phyloP scores from a whole-genome alignment of 441 rosid species.

The Rhodomyrtus psidioides region DNA sequence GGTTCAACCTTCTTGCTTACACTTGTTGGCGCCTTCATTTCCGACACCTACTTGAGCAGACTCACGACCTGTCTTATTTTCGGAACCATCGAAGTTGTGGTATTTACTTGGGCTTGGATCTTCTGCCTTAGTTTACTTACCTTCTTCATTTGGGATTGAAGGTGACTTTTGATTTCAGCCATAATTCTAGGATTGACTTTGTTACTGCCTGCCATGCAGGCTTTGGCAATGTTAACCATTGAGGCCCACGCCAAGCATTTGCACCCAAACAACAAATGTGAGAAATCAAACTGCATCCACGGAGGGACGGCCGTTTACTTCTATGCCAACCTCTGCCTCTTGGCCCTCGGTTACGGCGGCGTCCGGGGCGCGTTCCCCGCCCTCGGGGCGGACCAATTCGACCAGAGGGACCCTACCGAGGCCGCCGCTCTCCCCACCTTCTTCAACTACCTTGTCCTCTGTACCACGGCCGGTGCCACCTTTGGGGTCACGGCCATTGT shows the following conservation, averaged over 20 bases:
- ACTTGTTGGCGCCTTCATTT: conserved; percentile 44
- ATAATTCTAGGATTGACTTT: background rate
- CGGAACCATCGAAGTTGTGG: conserved; percentile 35
- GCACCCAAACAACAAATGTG: conserved; percentile 21
- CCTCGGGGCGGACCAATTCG: conserved; percentile 51
- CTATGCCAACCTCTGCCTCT: conserved; percentile 18
- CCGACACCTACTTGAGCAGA: conserved; percentile 37
- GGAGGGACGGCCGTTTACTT: conserved; percentile 28
- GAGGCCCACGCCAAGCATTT: conserved; percentile 32
- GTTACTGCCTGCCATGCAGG: conserved; percentile 15
- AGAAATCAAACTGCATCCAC: conserved; percentile 22
- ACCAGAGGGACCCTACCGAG: conserved; percentile 30
- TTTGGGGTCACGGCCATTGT: conserved; percentile 47
- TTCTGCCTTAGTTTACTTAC: no score
- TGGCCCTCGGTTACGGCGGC: conserved; percentile 44
- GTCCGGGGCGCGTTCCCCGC: conserved; percentile 36
- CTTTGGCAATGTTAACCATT: conserved; percentile 33
- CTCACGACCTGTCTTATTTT: conserved; percentile 28
- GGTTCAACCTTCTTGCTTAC: conserved; percentile 44
- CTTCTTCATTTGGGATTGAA: background rate
- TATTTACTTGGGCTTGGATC: no score
- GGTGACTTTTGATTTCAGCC: background rate
- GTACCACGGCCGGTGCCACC: conserved; percentile 24
- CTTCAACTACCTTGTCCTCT: conserved; percentile 32
- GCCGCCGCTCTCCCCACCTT: conserved; percentile 31